phyloP scores from a whole-genome alignment of 495 filamentous ascomycete species.

The Lentithecium fluviatile region DNA sequence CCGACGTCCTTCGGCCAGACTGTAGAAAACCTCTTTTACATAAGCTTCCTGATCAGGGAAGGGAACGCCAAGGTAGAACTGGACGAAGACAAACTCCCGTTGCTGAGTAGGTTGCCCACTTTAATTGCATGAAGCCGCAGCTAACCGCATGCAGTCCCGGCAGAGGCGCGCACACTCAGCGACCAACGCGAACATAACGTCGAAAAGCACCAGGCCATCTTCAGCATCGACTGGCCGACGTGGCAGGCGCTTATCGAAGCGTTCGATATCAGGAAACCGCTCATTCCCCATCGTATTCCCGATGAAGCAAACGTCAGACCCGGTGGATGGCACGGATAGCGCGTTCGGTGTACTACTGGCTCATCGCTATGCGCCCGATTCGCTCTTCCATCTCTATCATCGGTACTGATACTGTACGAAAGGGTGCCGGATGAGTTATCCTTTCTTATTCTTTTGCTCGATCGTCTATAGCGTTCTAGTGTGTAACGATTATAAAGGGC shows the following conservation, averaged over 20 bases:
- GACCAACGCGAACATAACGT: conserved; percentile 54
- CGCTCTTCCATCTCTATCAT: too few relatives aligned
- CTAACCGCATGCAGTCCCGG: conserved; percentile 40
- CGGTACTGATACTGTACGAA: too few relatives aligned
- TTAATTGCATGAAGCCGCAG: neutral
- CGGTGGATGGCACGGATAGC: conserved; percentile 75
- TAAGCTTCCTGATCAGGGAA: conserved; percentile 90
- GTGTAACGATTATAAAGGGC: too few relatives aligned
- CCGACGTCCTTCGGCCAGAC: conserved; percentile 90
- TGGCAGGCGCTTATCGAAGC: conserved; percentile 74
- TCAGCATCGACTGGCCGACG: conserved; percentile 75
- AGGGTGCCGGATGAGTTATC: too few relatives aligned
- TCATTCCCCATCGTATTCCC: conserved; percentile 81
- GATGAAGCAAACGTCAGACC: conserved; percentile 56
- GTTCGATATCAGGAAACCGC: conserved; percentile 70
- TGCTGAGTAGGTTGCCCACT: conserved; percentile 60
- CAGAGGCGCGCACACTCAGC: conserved; percentile 48
- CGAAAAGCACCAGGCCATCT: conserved; percentile 69
- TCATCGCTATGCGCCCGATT: too few relatives aligned
- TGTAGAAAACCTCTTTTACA: conserved; percentile 94
- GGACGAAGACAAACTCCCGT: conserved; percentile 65
- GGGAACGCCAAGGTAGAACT: conserved; percentile 65
- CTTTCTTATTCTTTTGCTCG: too few relatives aligned
- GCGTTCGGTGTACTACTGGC: too few relatives aligned
- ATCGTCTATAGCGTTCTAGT: too few relatives aligned